A percentile compares a stretch with the other conserved stretches of the same genome.
Evolutionary conservation across 352 stramenopile species (phyloP).

Genomic region (Poterioochromonas sp.): DNA sequence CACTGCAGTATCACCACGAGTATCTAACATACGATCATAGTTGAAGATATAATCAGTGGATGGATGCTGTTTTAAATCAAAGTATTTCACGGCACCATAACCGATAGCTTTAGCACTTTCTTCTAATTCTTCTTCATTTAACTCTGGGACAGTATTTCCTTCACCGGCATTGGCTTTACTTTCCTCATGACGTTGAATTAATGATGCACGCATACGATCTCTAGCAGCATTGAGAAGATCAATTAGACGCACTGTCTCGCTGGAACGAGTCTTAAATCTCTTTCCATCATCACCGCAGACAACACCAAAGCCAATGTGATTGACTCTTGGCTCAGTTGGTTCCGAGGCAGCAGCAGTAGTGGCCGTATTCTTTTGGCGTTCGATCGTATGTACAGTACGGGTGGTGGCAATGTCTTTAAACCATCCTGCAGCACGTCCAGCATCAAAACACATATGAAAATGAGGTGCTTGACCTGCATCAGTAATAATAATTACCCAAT

Average conservation of each 20-base stretch:
- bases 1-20: conserved; percentile 96
- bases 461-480: conserved; percentile 76
- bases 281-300: conserved; percentile 81
- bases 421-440: conserved; percentile 61
- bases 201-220: conserved; percentile 78
- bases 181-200: conserved; percentile 79
- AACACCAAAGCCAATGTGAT: conserved; percentile 80
- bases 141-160: not conserved
- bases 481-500: conserved; percentile 75
- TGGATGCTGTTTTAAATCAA: conserved; percentile 93
- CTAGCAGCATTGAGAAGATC: conserved; percentile 96
- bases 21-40: conserved; percentile 98
- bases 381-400: too few species aligned
- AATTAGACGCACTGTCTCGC: conserved; percentile 94
- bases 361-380: conserved; percentile 36
- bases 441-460: conserved; percentile 75
- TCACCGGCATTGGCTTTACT: conserved; percentile 58
- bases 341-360: too few species aligned
- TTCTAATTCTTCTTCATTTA: conserved; percentile 75
- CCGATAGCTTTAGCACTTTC: conserved; percentile 85
- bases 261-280: conserved; percentile 96
- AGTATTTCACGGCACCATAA: conserved; percentile 99
- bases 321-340: too few species aligned
- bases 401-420: conserved; percentile 31
- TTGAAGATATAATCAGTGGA: conserved; percentile 95